These are phyloP conservation scores for Dentipellis fragilis DNA, from an alignment of 768 basidiomycete genomes.

Conservation along the genomic window DNA sequence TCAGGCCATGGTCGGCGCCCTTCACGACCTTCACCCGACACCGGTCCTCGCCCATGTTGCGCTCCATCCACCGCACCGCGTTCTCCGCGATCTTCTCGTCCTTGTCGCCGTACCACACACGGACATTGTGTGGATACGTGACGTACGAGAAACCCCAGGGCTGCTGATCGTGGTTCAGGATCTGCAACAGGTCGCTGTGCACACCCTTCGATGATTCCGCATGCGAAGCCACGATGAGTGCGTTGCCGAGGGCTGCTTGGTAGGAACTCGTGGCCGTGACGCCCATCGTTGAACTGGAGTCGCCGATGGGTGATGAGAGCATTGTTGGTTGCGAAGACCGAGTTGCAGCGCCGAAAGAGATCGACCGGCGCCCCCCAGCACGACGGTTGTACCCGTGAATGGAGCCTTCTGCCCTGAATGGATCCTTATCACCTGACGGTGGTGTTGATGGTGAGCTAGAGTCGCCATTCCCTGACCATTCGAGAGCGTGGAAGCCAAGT, in stretches of 20 bases:
- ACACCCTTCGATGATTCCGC: constrained; percentile 89
- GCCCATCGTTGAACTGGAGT: constrained; percentile 20
- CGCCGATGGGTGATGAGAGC: constrained; percentile 41
- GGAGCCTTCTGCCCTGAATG: constrained; percentile 23
- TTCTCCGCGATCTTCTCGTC: constrained; percentile 93
- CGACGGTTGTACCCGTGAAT: constrained; percentile 23
- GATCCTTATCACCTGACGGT: constrained; percentile 8
- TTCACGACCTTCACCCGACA: constrained; percentile 77
- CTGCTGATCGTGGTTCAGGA: constrained; percentile 81
- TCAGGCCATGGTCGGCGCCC: constrained; percentile 86
- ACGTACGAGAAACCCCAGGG: constrained; percentile 88
- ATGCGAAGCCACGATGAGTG: constrained; percentile 88
- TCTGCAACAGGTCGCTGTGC: constrained; percentile 83
- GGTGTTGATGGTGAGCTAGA: constrained; percentile 15
- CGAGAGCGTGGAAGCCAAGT: constrained; percentile 28
- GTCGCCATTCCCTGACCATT: constrained; percentile 23
- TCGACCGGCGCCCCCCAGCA: constrained; percentile 52
- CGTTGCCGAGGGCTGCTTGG: constrained; percentile 76
- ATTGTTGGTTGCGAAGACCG: constrained; percentile 31
- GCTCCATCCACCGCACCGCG: constrained; percentile 89
- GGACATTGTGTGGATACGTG: constrained; percentile 64
- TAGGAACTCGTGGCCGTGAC: constrained; percentile 30
- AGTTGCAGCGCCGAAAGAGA: constrained; percentile 42
- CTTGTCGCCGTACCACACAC: constrained; percentile 87
- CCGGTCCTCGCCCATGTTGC: constrained; percentile 61